Conservation (phyloP, 1,284 basidiomycete species). For the Schizophyllum commune region DNA sequence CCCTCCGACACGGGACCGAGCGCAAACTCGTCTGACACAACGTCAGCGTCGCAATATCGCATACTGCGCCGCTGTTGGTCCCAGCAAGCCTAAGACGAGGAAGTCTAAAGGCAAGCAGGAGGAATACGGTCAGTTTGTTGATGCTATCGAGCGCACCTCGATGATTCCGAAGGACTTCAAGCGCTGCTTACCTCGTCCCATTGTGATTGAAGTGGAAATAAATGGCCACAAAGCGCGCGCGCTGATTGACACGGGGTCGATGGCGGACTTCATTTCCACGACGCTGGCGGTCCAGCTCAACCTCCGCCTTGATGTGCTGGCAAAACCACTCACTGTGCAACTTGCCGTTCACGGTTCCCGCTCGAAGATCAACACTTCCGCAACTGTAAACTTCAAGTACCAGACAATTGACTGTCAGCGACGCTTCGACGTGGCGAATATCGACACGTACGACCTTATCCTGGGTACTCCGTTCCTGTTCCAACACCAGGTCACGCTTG, state of each 20-base stretch:
- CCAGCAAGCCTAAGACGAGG: too few species aligned
- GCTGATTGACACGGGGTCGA: not conserved
- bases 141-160: too few species aligned
- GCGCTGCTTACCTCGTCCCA: too few species aligned
- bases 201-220: not conserved
- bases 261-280: not conserved
- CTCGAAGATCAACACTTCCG: not conserved
- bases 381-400: not conserved
- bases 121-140: too few species aligned
- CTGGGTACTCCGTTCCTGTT: constrained; percentile 20
- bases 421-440: constrained; percentile 17
- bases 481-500: constrained; percentile 14
- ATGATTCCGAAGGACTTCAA: too few species aligned
- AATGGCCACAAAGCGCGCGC: not conserved
- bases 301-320: not conserved
- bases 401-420: not conserved
- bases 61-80: too few species aligned
- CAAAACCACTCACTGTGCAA: not conserved
- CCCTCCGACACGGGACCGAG: too few species aligned
- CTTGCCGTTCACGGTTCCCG: not conserved
- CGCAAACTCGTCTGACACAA: too few species aligned
- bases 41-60: too few species aligned
- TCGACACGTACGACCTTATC: constrained; percentile 19
- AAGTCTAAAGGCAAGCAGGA: too few species aligned
- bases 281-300: not conserved